Conservation (phyloP, 768 basidiomycete species). For the Russula dissimulans region DNA sequence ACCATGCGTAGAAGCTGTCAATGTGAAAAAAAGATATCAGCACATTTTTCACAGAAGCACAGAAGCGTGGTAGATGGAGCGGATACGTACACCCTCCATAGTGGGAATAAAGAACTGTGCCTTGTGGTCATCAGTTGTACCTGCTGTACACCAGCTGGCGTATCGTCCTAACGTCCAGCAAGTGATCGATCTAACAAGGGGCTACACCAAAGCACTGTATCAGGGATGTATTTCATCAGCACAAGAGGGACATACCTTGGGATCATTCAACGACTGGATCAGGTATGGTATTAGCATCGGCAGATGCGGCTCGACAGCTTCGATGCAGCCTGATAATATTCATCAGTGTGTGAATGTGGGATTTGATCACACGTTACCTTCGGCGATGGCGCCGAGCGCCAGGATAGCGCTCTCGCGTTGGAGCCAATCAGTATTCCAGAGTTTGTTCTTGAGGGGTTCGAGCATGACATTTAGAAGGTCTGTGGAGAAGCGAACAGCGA, state of each 20-base stretch:
- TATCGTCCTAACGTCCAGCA: conserved; percentile 99
- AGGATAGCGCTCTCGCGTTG: conserved; percentile 93
- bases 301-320: conserved; percentile 89
- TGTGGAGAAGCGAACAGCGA: conserved; percentile 87
- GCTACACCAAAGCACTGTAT: conserved; percentile 37
- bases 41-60: conserved; percentile 9
- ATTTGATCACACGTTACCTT: conserved; percentile 49
- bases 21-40: conserved; percentile 4
- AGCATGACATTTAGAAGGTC: conserved; percentile 85
- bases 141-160: conserved; percentile 93
- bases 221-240: neutral
- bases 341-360: neutral
- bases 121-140: conserved; percentile 78
- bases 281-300: conserved; percentile 91
- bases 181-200: conserved; percentile 94
- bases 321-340: conserved; percentile 72
- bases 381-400: conserved; percentile 95
- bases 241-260: conserved; percentile 52
- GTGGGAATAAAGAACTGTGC: conserved; percentile 89
- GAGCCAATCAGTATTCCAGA: conserved; percentile 90
- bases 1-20: conserved; percentile 93
- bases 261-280: conserved; percentile 80
- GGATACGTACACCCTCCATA: conserved; percentile 77
- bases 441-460: conserved; percentile 82
- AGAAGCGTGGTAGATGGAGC: conserved; percentile 22